Base-by-base conservation (phyloP, 73 alveolate species). In the Paramecium caudatum region DNA sequence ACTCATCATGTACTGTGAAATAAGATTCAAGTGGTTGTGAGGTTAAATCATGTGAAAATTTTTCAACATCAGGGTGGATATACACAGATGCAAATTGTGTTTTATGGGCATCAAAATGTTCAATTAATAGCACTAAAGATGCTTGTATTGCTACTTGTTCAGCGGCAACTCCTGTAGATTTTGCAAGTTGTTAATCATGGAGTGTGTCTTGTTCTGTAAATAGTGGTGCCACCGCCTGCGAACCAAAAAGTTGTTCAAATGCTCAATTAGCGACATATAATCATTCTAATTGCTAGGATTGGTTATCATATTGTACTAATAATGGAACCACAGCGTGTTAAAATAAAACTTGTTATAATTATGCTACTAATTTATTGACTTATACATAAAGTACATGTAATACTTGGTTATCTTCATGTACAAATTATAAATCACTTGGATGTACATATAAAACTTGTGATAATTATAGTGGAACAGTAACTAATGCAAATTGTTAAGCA, bases 391-490 rank as follows among this genome's bases (percentile, higher is more conserved):
- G 32, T 15, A 65, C 47, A 17, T 65, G 83, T 36, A 13, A 65
- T 32, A 33, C 23, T 65, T 65, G 83, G 83, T 65, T 65, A 16
- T 13, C 23, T 8, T n/a, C 4, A 0, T 65, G 83, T 13, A 65
- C 55, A 12, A 65, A 30, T 65, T 33, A 65, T n/a, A 65, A 65
- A 5, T 17, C 83, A 12, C 17, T 6, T 6, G 83, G 50, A 12
- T 65, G 83, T 65, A 36, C 17, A 49, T 23, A 36, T 65, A 65
- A 65, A 65, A 65, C 83, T 9, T 65, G 83, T 65, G 83, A 65
- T 65, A 65, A 65, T 36, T 36, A 0, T 33, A 13, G 34, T 3
- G 49, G 50, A 3, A n/a, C 37, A 3, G 25, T 65, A 13, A 32
- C 12, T 12, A 33, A 65, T 65, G 34, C 30, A 12, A 65, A 65